Evolutionary conservation across 164 flowering plant genomes (phyloP).

Genomic region (Umbellularia californica): DNA sequence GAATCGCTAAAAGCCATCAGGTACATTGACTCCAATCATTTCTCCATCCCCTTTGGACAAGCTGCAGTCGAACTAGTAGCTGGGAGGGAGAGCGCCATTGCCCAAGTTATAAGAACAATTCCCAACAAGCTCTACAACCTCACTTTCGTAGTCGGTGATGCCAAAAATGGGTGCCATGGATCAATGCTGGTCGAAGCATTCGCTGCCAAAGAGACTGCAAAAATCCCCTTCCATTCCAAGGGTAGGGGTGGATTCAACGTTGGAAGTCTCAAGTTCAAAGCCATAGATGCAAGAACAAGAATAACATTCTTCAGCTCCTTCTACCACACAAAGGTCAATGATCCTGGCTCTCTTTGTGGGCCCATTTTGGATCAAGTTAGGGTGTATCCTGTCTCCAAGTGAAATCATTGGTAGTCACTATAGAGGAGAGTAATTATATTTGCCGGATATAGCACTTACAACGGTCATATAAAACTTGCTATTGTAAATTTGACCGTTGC

Average conservation of each 20-base stretch:
- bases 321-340: conserved; percentile 70
- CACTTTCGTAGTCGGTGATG: conserved; percentile 70
- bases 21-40: conserved; percentile 70
- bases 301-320: conserved; percentile 80
- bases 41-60: conserved; percentile 59
- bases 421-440: background rate
- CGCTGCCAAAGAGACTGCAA: conserved; percentile 53
- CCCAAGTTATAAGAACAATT: conserved; percentile 67
- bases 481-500: background rate
- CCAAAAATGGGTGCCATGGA: conserved; percentile 83
- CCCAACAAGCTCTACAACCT: conserved; percentile 53
- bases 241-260: conserved; percentile 55
- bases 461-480: background rate
- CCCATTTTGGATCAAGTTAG: conserved; percentile 73
- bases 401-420: background rate
- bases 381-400: conserved; percentile 31
- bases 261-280: conserved; percentile 55
- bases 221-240: conserved; percentile 55
- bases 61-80: conserved; percentile 85
- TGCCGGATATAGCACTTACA: background rate
- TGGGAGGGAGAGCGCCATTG: conserved; percentile 87
- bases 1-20: conserved; percentile 91
- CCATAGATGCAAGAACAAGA: conserved; percentile 52
- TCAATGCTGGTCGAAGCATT: conserved; percentile 89
- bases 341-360: conserved; percentile 79